A percentile compares a stretch with the other conserved stretches of the same genome.
These are phyloP conservation scores for Boletus mariae DNA, from an alignment of 1,284 basidiomycete species.

Conservation along the genomic window DNA sequence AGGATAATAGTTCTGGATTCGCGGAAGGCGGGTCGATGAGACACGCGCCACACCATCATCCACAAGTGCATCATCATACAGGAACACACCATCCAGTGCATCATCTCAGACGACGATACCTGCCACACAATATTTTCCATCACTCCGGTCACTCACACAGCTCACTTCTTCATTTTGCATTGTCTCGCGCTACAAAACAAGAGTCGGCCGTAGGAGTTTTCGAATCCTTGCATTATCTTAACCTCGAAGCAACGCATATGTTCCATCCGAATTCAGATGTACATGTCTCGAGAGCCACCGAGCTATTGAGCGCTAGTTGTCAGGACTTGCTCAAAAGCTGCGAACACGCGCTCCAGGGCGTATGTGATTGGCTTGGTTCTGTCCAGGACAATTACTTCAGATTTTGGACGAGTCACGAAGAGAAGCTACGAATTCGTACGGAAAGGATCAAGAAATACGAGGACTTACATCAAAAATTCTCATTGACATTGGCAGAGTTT, in stretches of 20 bases:
- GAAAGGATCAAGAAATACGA: slow-evolving; percentile 39
- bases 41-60: background rate
- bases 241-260: slow-evolving; percentile 62
- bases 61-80: slow-evolving; percentile 13
- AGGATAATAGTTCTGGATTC: background rate
- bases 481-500: slow-evolving; percentile 45
- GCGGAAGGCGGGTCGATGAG: background rate
- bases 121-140: slow-evolving; percentile 11
- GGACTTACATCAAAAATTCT: slow-evolving; percentile 40
- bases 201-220: slow-evolving; percentile 78
- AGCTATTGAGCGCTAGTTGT: slow-evolving; percentile 57
- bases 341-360: slow-evolving; percentile 42
- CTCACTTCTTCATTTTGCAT: slow-evolving; percentile 30
- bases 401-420: slow-evolving; percentile 34
- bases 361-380: slow-evolving; percentile 51
- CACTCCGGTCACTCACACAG: slow-evolving; percentile 21
- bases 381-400: slow-evolving; percentile 39
- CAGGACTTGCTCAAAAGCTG: slow-evolving; percentile 53
- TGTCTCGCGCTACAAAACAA: slow-evolving; percentile 27
- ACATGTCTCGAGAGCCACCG: slow-evolving; percentile 49
- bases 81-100: slow-evolving; percentile 25
- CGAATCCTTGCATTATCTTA: slow-evolving; percentile 75
- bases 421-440: slow-evolving; percentile 33
- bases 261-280: slow-evolving; percentile 51
- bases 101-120: slow-evolving; percentile 24